Evolutionary conservation across 2,329 filamentous ascomycete genomes (phyloP).

Genomic region (Penicillium sclerotigenum): DNA sequence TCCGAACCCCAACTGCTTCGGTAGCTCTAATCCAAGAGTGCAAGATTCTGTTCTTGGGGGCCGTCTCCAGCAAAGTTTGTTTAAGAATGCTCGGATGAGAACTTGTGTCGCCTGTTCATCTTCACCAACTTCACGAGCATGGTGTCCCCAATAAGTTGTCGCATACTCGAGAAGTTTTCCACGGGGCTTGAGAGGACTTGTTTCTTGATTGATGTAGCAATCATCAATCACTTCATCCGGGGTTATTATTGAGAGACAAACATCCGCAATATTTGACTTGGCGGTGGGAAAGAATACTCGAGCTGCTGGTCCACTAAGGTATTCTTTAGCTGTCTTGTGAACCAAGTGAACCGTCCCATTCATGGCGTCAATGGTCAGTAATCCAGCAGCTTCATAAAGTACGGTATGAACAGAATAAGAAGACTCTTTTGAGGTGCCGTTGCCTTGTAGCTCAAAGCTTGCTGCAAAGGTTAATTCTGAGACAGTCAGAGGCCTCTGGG

Average conservation of each 20-base stretch:
- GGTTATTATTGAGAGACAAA: conserved; percentile 27
- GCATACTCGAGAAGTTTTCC: conserved; percentile 26
- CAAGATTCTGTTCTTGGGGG: conserved; percentile 12
- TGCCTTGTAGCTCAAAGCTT: background rate
- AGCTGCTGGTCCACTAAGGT: conserved; percentile 25
- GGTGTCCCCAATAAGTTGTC: conserved; percentile 30
- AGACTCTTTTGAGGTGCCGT: background rate
- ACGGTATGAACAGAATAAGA: background rate
- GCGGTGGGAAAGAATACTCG: conserved; percentile 32
- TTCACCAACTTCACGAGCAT: conserved; percentile 27
- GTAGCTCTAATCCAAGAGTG: conserved; percentile 5
- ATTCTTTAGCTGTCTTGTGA: conserved; percentile 33
- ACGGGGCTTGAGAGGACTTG: conserved; percentile 8
- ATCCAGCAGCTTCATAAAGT: conserved; percentile 14
- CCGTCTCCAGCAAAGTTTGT: conserved; percentile 32
- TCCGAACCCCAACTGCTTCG: conserved; percentile 24
- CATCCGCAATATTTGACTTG: conserved; percentile 29
- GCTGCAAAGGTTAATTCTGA: conserved; percentile 19
- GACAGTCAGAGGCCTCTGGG: conserved; percentile 24
- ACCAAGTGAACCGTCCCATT: conserved; percentile 27
- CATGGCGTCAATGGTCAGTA: conserved; percentile 28
- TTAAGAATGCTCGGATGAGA: conserved; percentile 32
- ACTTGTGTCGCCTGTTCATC: conserved; percentile 33
- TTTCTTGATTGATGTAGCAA: conserved; percentile 24
- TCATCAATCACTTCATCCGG: conserved; percentile 33